Conservation (phyloP, 495 filamentous ascomycete genomes). For the Neurospora tetraspora region DNA sequence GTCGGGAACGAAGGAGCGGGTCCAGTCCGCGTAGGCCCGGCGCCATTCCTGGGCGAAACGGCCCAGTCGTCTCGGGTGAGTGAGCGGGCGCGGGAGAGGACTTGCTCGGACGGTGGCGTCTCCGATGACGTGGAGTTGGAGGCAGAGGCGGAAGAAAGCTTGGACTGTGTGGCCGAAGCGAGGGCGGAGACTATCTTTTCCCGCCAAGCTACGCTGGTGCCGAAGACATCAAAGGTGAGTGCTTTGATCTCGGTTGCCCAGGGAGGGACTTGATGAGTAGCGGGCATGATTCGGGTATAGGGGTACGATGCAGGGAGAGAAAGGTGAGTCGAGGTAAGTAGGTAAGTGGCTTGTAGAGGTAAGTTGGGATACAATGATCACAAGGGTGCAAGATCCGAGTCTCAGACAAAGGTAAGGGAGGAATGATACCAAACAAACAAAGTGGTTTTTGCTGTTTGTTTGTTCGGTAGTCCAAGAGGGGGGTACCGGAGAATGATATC, state of each 20-base stretch:
- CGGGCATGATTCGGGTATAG: not conserved
- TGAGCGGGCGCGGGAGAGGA: conserved; percentile 27
- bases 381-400: not conserved
- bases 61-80: conserved; percentile 51
- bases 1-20: conserved; percentile 40
- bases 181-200: conserved; percentile 47
- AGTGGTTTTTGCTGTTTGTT: not conserved
- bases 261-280: not conserved
- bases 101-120: not conserved
- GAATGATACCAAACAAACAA: not conserved
- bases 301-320: not conserved
- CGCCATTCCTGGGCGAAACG: conserved; percentile 60
- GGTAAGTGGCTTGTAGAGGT: not conserved
- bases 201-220: conserved; percentile 69
- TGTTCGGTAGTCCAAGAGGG: not conserved
- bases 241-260: conserved; percentile 24
- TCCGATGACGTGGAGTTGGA: conserved; percentile 25
- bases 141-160: conserved; percentile 30
- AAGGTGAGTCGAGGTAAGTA: not conserved
- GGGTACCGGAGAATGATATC: not conserved
- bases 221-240: conserved; percentile 57
- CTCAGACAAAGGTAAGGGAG: not conserved
- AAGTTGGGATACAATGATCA: not conserved
- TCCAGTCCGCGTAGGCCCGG: conserved; percentile 51
- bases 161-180: conserved; percentile 34